Evolutionary conservation across 257 asterid genomes (phyloP), one percentile per base, ranked within the genome.

Genomic region (Capsicum chinense): DNA sequence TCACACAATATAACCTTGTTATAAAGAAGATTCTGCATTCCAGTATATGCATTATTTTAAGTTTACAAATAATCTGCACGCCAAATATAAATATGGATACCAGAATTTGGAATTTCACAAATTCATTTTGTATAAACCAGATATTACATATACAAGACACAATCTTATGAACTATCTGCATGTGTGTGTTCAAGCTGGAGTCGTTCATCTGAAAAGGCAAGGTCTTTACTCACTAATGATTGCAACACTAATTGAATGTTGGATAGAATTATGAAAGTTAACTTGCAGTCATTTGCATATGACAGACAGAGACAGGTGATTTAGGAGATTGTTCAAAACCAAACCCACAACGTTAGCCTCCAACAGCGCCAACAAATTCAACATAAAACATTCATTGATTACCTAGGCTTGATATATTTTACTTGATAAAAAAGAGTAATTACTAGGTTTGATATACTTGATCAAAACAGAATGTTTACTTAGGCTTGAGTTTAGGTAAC

Each of bases 271-370:
- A 35, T 37, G 52, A 37, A 37, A 35, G 76, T 68, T 15, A 37
- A 14, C 52, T 7, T 37, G 76, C 52, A 68, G 33, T 19, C 5
- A 39, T 33, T 44, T 70, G 79, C 16, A 33, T 70, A 16, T 70
- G 56, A 70, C 35, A 8, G 56, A 70, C 14, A 39, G 35, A 8
- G 13, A 42, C 79, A 47, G 10, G 57, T 47, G 80, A 50, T 5
- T 71, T 73, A 73, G 80, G 39, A 73, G 80, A 73, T 48, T 44
- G 80, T 73, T 73, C 80, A 71, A 71, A n/a, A 71, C 19, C 79
- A 47, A 15, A 71, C 37, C 37, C 16, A 71, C 19, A 48, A 71
- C 8, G 17, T 47, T 47, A 71, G 11, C 58, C 17, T 44, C 58
- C 39, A 47, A 74, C 44, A 6, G 13, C 56, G 9, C 44, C 60